Base-by-base conservation (phyloP, 2,329 filamentous ascomycete species). In the Cryphonectria japonica region DNA sequence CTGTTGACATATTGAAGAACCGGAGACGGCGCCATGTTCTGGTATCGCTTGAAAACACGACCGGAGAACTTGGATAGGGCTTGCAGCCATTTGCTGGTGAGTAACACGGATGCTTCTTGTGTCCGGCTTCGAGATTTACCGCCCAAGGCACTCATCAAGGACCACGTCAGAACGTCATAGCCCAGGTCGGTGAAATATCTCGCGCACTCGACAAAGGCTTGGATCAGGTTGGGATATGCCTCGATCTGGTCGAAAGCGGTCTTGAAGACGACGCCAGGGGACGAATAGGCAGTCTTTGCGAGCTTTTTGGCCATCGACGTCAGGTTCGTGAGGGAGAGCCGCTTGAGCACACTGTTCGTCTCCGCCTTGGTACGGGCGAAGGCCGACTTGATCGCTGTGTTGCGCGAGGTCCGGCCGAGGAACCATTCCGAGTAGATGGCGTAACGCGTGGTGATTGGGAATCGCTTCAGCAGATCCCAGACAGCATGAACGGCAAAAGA, bases 361-460 rank as follows among this genome's bases (percentile, higher is more conserved):
- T 97, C 93, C 0, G 91, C 85, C 66, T 87, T 89, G 14, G 94
- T 92, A 74, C 90, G 87, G 50, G 92, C 89, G 79, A 97, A 97
- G 1, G 93, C 94, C 37, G 87, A 83, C 76, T 90, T 91, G 80
- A 98, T 92, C 63, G 94, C 90, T 4, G 94, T 92, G 37, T 92
- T 82, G 43, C 93, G 87, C 6, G 93, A 96, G 2, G 88, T 93
- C 74, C 90, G 87, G 4, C 94, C 94, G 74, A 89, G 90, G 76
- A 93, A 95, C 94, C 96, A 99, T 79, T 98, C 95, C 0, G 93
- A 90, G 78, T 99, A 99, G 77, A 99, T 93, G 65, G 89, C 90
- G 82, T 95, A 99, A 71, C 96, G 89, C 11, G 89, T 89, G 1
- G 90, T 87, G 16, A 91, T 90, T 0, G 95, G 90, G 78, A 93